Evolutionary conservation across 805 yeast species (phyloP).

Genomic region (Candida nemodendra): DNA sequence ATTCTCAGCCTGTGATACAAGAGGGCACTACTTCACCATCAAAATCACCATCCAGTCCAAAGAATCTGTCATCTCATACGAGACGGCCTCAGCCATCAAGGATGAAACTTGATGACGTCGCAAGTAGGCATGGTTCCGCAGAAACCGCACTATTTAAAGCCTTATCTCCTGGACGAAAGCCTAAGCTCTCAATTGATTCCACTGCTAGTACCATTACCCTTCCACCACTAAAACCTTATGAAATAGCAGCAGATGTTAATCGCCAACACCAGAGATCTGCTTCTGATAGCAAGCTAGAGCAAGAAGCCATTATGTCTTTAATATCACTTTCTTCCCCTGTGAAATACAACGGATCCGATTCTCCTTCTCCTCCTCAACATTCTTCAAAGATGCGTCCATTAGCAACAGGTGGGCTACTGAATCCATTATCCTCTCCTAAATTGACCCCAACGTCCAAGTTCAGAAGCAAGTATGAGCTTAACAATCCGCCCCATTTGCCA

Average conservation of each 20-base stretch:
- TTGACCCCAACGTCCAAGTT: slow-evolving; percentile 1
- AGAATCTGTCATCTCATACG: slow-evolving; percentile 3
- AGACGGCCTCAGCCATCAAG: slow-evolving; percentile 16
- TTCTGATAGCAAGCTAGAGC: slow-evolving; percentile 38
- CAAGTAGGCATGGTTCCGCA: slow-evolving; percentile 26
- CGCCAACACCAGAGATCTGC: slow-evolving; percentile 13
- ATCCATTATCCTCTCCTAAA: slow-evolving; percentile 4
- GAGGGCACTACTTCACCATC: slow-evolving; percentile 1
- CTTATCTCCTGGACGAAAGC: slow-evolving; percentile 20
- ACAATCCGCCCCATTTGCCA: slow-evolving; percentile 11
- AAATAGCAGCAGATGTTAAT: neutral
- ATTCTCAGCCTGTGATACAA: slow-evolving; percentile 2
- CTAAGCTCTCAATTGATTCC: slow-evolving; percentile 15
- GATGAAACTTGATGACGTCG: slow-evolving; percentile 31
- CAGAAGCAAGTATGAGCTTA: slow-evolving; percentile 2
- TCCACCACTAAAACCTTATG: slow-evolving; percentile 2
- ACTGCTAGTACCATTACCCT: slow-evolving; percentile 8
- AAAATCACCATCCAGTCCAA: slow-evolving; percentile 8
- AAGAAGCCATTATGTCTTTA: slow-evolving; percentile 54
- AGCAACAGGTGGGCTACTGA: slow-evolving; percentile 4
- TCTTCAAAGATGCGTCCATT: slow-evolving; percentile 8
- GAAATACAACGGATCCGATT: slow-evolving; percentile 31
- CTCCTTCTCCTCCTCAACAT: slow-evolving; percentile 20
- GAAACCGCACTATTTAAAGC: slow-evolving; percentile 26
- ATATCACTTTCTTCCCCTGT: slow-evolving; percentile 55